Evolutionary conservation across 2,329 filamentous ascomycete species (phyloP), one percentile per base, ranked within the genome.

Genomic region (Microsporum ferrugineum): DNA sequence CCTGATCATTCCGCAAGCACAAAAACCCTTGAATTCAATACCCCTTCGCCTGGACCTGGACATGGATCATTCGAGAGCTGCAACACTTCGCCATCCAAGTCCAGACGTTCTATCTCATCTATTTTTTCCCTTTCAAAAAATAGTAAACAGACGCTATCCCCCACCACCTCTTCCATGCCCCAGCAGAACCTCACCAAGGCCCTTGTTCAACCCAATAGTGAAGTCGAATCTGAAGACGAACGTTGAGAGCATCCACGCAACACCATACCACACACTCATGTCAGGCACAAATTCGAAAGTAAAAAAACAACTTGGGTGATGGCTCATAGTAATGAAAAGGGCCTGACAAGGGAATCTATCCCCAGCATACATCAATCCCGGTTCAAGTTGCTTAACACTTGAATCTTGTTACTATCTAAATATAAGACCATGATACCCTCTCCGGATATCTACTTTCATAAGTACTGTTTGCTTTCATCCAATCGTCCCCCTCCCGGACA

Each of bases 391-490:
- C 51, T 34, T 34, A 55, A 55, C 51, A 55, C 51, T 55, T 55
- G 51, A 55, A 55, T 36, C 51, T 36, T 55, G 51, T 36, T 34
- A 55, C 31, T 55, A 55, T 38, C 23, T 31, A 55, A 34, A 55
- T 55, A 33, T 27, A 31, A 55, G 36, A 55, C n/a, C 17, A 23
- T 23, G 51, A 55, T 55, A 55, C 51, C 51, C 51, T 55, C 8
- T 36, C 51, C 14, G 51, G 51, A 55, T 34, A 34, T 55, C 31
- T 31, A 31, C 45, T 36, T 55, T 34, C 51, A n/a, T 55, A 55
- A 34, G 51, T 55, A 55, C 36, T 58, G 41, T 58, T 45, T 58
- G 56, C 38, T 45, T 45, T 58, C 56, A 43, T 58, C 41, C 33
- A 31, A 58, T 45, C 10, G 43, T 12, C 14, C 17, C 5, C 31